Evolutionary conservation across 306 rosid species (phyloP), one percentile per base, ranked within the genome.

Genomic region (Styphnolobium japonicum): DNA sequence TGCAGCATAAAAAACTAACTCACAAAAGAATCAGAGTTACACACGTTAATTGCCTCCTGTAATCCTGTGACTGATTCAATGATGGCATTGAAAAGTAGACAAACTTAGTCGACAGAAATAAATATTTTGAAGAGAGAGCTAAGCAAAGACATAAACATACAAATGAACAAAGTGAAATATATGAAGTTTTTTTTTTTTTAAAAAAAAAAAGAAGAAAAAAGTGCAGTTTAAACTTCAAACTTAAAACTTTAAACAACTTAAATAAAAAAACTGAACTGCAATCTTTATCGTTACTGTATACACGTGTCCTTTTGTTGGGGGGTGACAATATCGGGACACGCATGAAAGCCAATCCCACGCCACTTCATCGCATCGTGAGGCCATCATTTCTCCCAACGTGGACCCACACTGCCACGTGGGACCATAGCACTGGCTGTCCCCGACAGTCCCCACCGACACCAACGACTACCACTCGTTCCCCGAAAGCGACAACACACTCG

Each of bases 401-500:
- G 79, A 33, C 76, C 86, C 83, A n/a, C 73, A 27, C 42, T 74
- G 55, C 77, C 45, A 63, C 81, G 84, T 85, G 88, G 88, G 81
- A 78, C 75, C 84, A 77, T 73, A 1, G 67, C 29, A 82, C 31
- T 71, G 48, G 89, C 81, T 82, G 80, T 64, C 85, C 43, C 86
- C 52, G 77, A 81, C 86, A 85, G 39, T 4, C 36, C 65, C 77
- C 88, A 85, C 85, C 82, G 84, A 67, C 94, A 81, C 86, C 84
- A 89, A 90, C 76, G 90, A 67, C 43, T 9, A 67, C 85, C 87
- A 81, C 92, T 82, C 87, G 75, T 67, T 80, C 21, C n/a, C 64
- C 4, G 86, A 90, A 56, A 80, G 69, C 11, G 88, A 88, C 86
- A 65, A 66, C 80, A 60, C 88, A 68, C 22, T 71, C 51, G 10